A percentile compares a stretch with the other conserved stretches of the same genome.
Evolutionary conservation across 1,139 yeast species (phyloP).

Genomic region (Hyphopichia pseudoburtonii): DNA sequence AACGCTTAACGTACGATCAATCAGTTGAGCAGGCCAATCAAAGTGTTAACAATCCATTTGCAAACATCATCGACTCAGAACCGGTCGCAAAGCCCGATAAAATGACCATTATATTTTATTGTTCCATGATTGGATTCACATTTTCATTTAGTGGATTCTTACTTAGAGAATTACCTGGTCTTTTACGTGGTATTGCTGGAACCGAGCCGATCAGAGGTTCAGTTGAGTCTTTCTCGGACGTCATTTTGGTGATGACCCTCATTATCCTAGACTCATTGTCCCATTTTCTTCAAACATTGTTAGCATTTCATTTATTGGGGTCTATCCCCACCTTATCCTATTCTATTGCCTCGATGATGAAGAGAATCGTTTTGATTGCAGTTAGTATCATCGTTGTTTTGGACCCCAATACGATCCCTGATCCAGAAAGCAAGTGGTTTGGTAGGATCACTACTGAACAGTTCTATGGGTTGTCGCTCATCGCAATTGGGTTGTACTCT

Average conservation of each 20-base stretch:
- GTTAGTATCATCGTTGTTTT: slow-evolving; percentile 31
- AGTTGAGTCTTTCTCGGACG: slow-evolving; percentile 20
- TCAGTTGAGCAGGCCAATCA: slow-evolving; percentile 18
- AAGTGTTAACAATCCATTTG: slow-evolving; percentile 22
- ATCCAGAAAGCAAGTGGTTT: slow-evolving; percentile 18
- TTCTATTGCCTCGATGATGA: slow-evolving; percentile 46
- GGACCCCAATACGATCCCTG: slow-evolving; percentile 14
- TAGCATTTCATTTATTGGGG: slow-evolving; percentile 39
- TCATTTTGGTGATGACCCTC: slow-evolving; percentile 22
- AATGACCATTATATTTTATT: slow-evolving; percentile 38
- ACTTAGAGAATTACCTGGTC: slow-evolving; percentile 27
- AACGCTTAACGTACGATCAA: slow-evolving; percentile 12
- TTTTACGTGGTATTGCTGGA: slow-evolving; percentile 10
- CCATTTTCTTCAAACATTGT: slow-evolving; percentile 36
- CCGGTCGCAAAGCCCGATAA: slow-evolving; percentile 35
- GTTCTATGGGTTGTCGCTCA: slow-evolving; percentile 28
- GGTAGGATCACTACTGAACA: slow-evolving; percentile 31
- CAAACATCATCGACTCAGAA: slow-evolving; percentile 16
- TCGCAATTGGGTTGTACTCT: slow-evolving; percentile 37
- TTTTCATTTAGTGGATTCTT: slow-evolving; percentile 34
- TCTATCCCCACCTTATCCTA: slow-evolving; percentile 42
- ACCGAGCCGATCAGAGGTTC: slow-evolving; percentile 13
- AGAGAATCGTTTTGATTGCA: slow-evolving; percentile 38
- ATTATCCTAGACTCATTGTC: slow-evolving; percentile 32
- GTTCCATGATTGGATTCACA: slow-evolving; percentile 34